Evolutionary conservation across 441 rosid species (phyloP).

Genomic region (Adansonia grandidieri): DNA sequence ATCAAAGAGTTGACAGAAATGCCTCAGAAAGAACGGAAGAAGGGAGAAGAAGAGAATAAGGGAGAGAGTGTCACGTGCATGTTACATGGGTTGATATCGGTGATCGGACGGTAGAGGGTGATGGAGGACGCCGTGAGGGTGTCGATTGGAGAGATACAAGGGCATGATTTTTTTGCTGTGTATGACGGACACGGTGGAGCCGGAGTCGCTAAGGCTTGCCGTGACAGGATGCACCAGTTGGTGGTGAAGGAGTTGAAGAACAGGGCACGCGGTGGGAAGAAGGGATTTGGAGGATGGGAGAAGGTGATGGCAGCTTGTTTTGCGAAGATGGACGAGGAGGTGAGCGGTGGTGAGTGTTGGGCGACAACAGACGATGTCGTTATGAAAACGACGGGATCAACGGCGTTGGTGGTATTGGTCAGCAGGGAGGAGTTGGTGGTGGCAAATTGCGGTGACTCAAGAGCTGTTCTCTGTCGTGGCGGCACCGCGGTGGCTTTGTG

Average conservation of each 20-base stretch:
- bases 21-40: neutral
- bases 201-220: constrained; percentile 56
- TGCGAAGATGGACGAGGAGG: constrained; percentile 57
- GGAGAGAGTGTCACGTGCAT: constrained; percentile 15
- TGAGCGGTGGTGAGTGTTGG: constrained; percentile 25
- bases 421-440: constrained; percentile 63
- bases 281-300: constrained; percentile 52
- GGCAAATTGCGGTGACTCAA: constrained; percentile 82
- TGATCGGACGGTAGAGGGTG: constrained; percentile 63
- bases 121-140: constrained; percentile 76
- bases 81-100: constrained; percentile 60
- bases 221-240: constrained; percentile 53
- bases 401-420: constrained; percentile 66
- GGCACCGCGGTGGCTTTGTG: constrained; percentile 72
- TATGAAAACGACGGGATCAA: constrained; percentile 46
- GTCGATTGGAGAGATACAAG: constrained; percentile 31
- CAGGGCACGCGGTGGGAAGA: constrained; percentile 14
- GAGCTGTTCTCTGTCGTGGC: constrained; percentile 63
- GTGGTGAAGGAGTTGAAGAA: constrained; percentile 45
- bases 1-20: neutral
- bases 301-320: constrained; percentile 59
- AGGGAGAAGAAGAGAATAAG: neutral
- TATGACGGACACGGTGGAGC: constrained; percentile 73
- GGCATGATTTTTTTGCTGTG: constrained; percentile 66
- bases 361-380: neutral